Base-by-base conservation (phyloP, 768 basidiomycete species). In the Tephrocybe sp. region DNA sequence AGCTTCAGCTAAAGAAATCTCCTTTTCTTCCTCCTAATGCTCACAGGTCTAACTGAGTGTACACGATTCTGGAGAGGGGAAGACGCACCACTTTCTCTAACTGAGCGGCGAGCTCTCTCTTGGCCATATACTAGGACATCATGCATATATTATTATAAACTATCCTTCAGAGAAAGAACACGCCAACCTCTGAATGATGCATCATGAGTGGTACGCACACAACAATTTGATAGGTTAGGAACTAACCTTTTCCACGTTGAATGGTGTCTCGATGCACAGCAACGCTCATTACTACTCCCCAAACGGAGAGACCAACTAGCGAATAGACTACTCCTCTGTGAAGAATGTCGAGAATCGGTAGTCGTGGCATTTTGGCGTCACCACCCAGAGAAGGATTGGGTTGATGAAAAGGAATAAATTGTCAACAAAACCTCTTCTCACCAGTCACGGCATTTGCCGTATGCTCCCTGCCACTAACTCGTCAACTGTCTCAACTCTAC, bases 241-340 rank as follows among this genome's bases (percentile, higher is more conserved):
- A 43, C 78, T 51, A 64, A 83, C 84, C 83, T 79, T 74, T 72
- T 48, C 80, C 81, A 47, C 75, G 70, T 44, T 71, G 69, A 54
- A 85, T 64, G 3, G 80, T 82, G 42, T 83, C 75, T 20, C 68
- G 70, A 62, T 86, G 84, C 3, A 81, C 73, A 21, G 71, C 61
- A 32, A 78, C 72, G 18, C 80, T 79, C 61, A 79, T 73, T 21
- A 68, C 75, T n/a, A 82, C 63, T 4, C 79, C 81, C 66, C 76
- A 82, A 2, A 73, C 73, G 25, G 77, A 73, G 8, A 84, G 60
- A 0, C 76, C 81, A 3, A 77, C 73, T 7, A 83, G 71, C 15
- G 79, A 73, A 54, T 75, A 76, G 15, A 83, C 76, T n/a, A 83
- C 64, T 3, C 75, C 75, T 60, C 83, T 69, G 46, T 86, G 84